Conservation (phyloP, 768 basidiomycete genomes). For the Lentinula sp. region DNA sequence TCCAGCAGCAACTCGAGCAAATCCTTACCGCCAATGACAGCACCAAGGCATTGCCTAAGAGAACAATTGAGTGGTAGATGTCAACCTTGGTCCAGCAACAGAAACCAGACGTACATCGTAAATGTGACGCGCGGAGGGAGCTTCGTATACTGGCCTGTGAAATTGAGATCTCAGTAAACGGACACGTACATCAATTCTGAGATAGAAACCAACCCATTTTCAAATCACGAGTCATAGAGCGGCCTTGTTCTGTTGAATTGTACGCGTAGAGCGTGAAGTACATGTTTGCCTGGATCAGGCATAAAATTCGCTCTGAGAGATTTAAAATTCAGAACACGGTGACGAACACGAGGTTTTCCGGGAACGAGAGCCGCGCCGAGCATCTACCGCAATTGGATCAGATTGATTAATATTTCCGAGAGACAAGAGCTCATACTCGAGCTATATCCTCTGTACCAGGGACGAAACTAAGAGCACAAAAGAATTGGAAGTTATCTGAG, state of each 20-base stretch:
- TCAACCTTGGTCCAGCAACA: too few species aligned
- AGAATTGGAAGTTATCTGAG: neutral
- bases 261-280: constrained; percentile 7
- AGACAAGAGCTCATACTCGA: neutral
- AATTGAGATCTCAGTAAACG: neutral
- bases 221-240: constrained; percentile 13
- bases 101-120: neutral
- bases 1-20: neutral
- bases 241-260: constrained; percentile 13
- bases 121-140: constrained; percentile 9
- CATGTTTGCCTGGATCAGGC: constrained; percentile 4
- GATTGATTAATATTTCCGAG: neutral
- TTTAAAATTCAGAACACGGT: neutral
- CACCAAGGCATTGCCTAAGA: constrained; percentile 16
- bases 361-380: constrained; percentile 8
- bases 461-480: constrained; percentile 3
- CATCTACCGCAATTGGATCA: neutral
- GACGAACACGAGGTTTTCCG: constrained; percentile 2
- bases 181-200: neutral
- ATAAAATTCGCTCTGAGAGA: neutral
- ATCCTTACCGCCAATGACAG: constrained; percentile 34
- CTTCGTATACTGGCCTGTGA: constrained; percentile 7
- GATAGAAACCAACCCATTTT: constrained; percentile 12
- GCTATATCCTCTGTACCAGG: constrained; percentile 11
- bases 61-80: neutral